Percentiles rank a stretch among this genome's conserved stretches.
Conservation (phyloP, 1,284 basidiomycete genomes). For the Ustilago sp. region DNA sequence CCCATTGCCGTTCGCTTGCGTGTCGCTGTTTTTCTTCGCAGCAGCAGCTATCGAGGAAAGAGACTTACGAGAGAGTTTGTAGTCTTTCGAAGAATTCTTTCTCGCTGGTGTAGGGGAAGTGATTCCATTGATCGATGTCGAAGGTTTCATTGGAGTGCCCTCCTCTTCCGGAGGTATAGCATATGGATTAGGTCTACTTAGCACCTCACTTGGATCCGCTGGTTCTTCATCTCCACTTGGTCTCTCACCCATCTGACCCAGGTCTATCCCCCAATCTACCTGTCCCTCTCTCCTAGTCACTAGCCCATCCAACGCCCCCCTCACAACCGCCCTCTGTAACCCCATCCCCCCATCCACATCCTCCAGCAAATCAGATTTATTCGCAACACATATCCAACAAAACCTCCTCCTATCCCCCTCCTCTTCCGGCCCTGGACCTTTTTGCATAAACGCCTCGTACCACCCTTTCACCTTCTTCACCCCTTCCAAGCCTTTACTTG, state of each 20-base stretch:
- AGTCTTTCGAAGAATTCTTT: slow-evolving; percentile 7
- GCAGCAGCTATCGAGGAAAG: slow-evolving; percentile 23
- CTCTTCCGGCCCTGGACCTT: slow-evolving; percentile 39
- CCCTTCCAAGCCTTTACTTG: slow-evolving; percentile 16
- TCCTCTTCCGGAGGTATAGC: background rate
- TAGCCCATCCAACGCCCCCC: slow-evolving; percentile 28
- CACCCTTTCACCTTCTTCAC: slow-evolving; percentile 34
- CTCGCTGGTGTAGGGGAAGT: slow-evolving; percentile 11
- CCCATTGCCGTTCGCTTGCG: slow-evolving; percentile 18
- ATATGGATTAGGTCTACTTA: slow-evolving; percentile 43
- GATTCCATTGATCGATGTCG: background rate
- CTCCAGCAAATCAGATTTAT: slow-evolving; percentile 52
- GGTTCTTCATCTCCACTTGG: slow-evolving; percentile 30
- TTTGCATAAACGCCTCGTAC: slow-evolving; percentile 57
- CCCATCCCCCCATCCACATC: background rate
- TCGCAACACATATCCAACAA: slow-evolving; percentile 61
- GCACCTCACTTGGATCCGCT: slow-evolving; percentile 35
- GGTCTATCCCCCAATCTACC: slow-evolving; percentile 35
- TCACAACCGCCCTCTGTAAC: slow-evolving; percentile 19
- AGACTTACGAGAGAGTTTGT: slow-evolving; percentile 28
- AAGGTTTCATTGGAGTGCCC: background rate
- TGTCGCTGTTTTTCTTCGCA: slow-evolving; percentile 10
- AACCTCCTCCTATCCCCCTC: slow-evolving; percentile 50
- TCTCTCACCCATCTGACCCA: slow-evolving; percentile 4
- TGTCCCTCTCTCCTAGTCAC: slow-evolving; percentile 18